phyloP scores from a whole-genome alignment of 495 filamentous ascomycete genomes.

The Aspergillus leporis region DNA sequence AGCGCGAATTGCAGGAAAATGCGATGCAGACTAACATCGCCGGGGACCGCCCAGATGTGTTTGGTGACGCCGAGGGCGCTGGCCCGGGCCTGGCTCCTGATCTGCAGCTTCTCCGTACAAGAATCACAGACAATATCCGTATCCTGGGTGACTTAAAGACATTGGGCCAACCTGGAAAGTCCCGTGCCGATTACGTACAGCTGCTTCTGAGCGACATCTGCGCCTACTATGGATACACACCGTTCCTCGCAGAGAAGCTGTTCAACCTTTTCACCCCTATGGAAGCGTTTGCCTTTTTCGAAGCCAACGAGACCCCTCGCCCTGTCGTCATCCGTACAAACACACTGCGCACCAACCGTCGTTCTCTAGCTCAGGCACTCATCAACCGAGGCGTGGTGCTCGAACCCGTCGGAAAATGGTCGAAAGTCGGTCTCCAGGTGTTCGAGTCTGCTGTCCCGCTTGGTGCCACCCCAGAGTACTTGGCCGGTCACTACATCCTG shows the following conservation, averaged over 20 bases:
- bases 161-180: conserved; percentile 72
- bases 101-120: conserved; percentile 81
- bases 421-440: conserved; percentile 92
- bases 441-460: conserved; percentile 93
- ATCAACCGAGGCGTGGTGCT: conserved; percentile 97
- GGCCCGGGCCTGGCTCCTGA: conserved; percentile 74
- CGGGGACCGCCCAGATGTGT: conserved; percentile 71
- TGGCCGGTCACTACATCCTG: conserved; percentile 95
- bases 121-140: conserved; percentile 91
- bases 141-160: conserved; percentile 85
- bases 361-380: conserved; percentile 87
- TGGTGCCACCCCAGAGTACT: conserved; percentile 97
- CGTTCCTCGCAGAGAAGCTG: conserved; percentile 82
- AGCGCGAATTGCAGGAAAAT: conserved; percentile 70
- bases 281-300: conserved; percentile 98
- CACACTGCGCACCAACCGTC: conserved; percentile 86
- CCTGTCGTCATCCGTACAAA: conserved; percentile 92
- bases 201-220: conserved; percentile 91
- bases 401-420: conserved; percentile 98
- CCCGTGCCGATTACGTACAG: conserved; percentile 80
- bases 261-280: conserved; percentile 87
- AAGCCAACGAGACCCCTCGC: conserved; percentile 91
- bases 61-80: conserved; percentile 57
- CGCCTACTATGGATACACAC: conserved; percentile 87
- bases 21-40: conserved; percentile 94